Conservation (phyloP, 2,329 filamentous ascomycete species). For the Aspergillus fischeri region DNA sequence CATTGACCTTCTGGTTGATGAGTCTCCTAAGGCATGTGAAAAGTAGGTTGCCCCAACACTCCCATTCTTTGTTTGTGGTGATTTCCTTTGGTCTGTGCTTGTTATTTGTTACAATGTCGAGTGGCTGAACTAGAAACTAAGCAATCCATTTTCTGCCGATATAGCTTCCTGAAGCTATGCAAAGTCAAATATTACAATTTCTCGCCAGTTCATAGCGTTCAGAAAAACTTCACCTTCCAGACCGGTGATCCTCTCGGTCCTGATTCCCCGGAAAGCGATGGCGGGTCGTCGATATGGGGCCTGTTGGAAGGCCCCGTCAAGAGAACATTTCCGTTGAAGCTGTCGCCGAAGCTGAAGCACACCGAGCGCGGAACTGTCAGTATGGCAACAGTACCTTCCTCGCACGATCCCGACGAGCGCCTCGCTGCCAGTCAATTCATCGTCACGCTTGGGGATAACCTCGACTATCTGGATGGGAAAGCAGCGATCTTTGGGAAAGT, state of each 20-base stretch:
- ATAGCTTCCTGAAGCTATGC: slow-evolving; percentile 94
- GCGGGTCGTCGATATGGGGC: slow-evolving; percentile 91
- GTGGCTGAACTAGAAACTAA: slow-evolving; percentile 57
- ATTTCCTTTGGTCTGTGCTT: neutral
- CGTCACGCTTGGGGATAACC: slow-evolving; percentile 81
- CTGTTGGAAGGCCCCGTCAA: slow-evolving; percentile 65
- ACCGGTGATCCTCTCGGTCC: slow-evolving; percentile 92
- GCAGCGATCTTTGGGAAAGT: slow-evolving; percentile 94
- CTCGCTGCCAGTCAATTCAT: slow-evolving; percentile 90
- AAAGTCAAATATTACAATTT: slow-evolving; percentile 99
- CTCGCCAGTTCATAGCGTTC: slow-evolving; percentile 83
- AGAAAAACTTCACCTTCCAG: slow-evolving; percentile 94
- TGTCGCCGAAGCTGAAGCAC: slow-evolving; percentile 85
- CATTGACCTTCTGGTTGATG: slow-evolving; percentile 84
- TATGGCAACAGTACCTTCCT: slow-evolving; percentile 85
- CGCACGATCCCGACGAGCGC: slow-evolving; percentile 72
- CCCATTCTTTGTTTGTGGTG: slow-evolving; percentile 5
- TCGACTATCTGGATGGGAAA: slow-evolving; percentile 87
- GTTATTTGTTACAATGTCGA: slow-evolving; percentile 25
- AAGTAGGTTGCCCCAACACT: slow-evolving; percentile 62
- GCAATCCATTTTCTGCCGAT: slow-evolving; percentile 37
- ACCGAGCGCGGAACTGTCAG: slow-evolving; percentile 86
- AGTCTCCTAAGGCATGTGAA: slow-evolving; percentile 86
- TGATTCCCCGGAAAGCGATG: slow-evolving; percentile 77
- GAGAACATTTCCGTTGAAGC: slow-evolving; percentile 76